phyloP scores from a whole-genome alignment of 2,329 filamentous ascomycete genomes.

The Rutstroemia sp. region DNA sequence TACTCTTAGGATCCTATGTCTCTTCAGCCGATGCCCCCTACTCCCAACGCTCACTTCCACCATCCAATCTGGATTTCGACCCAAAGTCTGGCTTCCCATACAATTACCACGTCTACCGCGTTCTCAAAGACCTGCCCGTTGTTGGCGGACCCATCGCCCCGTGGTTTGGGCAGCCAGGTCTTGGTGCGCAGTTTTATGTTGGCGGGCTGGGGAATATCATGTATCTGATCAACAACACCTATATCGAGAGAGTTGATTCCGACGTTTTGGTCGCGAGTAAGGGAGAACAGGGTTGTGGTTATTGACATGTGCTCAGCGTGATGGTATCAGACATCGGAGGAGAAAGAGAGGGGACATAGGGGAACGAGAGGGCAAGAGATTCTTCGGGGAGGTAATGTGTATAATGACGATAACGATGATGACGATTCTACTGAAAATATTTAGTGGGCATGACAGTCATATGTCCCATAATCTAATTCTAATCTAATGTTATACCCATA shows the following conservation, averaged over 20 bases:
- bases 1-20: neutral
- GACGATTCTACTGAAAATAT: too few species aligned
- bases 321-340: too few species aligned
- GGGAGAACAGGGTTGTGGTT: neutral
- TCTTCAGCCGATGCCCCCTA: neutral
- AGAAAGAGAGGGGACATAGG: too few species aligned
- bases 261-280: neutral
- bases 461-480: too few species aligned
- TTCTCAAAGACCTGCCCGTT: neutral
- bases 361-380: too few species aligned
- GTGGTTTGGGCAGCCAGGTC: constrained; percentile 7
- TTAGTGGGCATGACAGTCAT: too few species aligned
- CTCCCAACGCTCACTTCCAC: neutral
- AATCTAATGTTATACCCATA: too few species aligned
- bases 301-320: neutral
- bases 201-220: neutral
- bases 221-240: neutral
- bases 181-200: neutral
- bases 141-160: constrained; percentile 1
- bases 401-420: too few species aligned
- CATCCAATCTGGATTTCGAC: constrained; percentile 1
- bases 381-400: too few species aligned
- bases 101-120: constrained; percentile 3
- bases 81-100: neutral
- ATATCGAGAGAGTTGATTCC: neutral